Evolutionary conservation across 2,329 filamentous ascomycete species (phyloP), one percentile per base, ranked within the genome.

Genomic region (Lecanosticta acicola): DNA sequence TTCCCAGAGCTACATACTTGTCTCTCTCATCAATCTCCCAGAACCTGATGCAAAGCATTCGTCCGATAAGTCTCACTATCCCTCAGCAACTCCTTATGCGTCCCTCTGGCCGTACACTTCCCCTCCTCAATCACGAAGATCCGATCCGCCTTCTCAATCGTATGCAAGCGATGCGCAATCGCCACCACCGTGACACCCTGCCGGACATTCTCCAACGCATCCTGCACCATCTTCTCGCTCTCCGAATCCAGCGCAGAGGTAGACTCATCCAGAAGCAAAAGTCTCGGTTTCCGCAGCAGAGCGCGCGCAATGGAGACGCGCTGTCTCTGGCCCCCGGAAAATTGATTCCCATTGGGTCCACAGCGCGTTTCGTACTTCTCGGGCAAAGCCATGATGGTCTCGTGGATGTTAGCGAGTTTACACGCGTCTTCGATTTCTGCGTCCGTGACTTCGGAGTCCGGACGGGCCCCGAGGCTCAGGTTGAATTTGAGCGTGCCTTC

Each of bases 321-420:
- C 47, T 72, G 69, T 21, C 65, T 61, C 39, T 72, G 69, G 3
- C 69, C 69, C 20, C 69, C 69, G 13, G 68, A 70, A 11, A 72
- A 56, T 37, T 67, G 63, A 21, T 62, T 67, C 4, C 68, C 69
- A 26, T 64, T 67, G 3, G 65, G 59, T 9, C 69, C 69, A 47
- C 64, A 67, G n/a, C 64, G 62, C 0, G 83, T 86, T 10, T 83
- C 67, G 59, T 87, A 87, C 0, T 81, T 81, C 11, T 83, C 68
- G 0, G 82, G 81, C 13, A 87, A 67, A 1, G 72, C 66, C 46
- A 71, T 67, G 54, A 87, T 83, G 18, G 77, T 79, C 19, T 86
- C 80, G 64, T 87, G 82, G 51, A 87, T 84, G 59, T 84, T 84
- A 29, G 83, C 83, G 13, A 84, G 66, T 46, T 75, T 74, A 59